Base-by-base conservation (phyloP, 108 stramenopile species). In the Pseudonitzschia multiseries region DNA sequence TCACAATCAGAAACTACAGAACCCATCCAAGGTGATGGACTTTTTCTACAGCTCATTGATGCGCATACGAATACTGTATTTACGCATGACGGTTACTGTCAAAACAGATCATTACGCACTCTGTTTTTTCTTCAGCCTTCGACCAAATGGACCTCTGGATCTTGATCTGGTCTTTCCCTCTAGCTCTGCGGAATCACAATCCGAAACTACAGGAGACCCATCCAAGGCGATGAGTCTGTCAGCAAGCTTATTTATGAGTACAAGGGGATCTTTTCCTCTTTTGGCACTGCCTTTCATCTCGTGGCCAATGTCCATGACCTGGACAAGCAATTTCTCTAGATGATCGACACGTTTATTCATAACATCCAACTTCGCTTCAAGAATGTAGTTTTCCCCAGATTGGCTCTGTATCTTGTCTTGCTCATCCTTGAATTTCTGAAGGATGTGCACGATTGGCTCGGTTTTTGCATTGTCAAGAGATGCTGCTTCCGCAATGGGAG, bases 401-500 rank as follows among this genome's bases (percentile, higher is more conserved):
- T 69, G 48, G 3, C 57, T 36, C 63, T 74, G 72, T 33, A 79
- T 75, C 50, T 81, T 77, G 52, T 92, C 87, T 53, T 92, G 89
- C 46, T 88, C 85, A 29, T 78, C 76, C 75, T 88, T 89, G 78
- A 93, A 91, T 67, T 89, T 88, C 63, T 89, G 86, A 18, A 95
- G 70, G 13, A 89, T 85, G 44, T 88, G 83, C 33, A 90, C 85
- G 62, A 92, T 87, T 33, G 88, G 76, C 4, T 87, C 89, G 84
- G 89, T 87, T 62, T 87, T 87, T 21, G 85, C 72, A 61, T 86
- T 82, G 17, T 91, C 83, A 26, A 87, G 60, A 14, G 89, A 83
- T 57, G 78, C 70, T 0, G 88, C 91, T 74, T 92, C 91, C 28
- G 89, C 94, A 24, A 89, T 77, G 14, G 94, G 94, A 32, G 94